Percentiles rank a stretch among this genome's conserved stretches.
Conservation (phyloP, 805 yeast genomes). For the Aciculoconidium aculeatum region DNA sequence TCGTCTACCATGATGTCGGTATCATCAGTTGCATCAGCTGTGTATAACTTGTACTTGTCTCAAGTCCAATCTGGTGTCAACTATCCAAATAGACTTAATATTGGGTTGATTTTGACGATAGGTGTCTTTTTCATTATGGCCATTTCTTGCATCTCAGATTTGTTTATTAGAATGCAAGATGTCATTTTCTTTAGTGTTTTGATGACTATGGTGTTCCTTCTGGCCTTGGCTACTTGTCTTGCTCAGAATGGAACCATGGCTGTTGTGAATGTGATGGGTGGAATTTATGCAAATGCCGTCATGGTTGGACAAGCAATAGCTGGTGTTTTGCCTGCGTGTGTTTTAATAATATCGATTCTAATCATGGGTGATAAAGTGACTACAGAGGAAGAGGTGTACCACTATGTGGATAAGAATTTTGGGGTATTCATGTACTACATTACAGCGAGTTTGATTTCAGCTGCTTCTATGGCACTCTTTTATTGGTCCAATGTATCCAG, state of each 20-base stretch:
- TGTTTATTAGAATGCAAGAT: slow-evolving; percentile 33
- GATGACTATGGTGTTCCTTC: slow-evolving; percentile 56
- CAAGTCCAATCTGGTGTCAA: slow-evolving; percentile 57
- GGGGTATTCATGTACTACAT: slow-evolving; percentile 43
- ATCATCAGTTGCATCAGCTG: slow-evolving; percentile 63
- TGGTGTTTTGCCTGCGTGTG: slow-evolving; percentile 84
- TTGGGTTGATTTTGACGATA: slow-evolving; percentile 58
- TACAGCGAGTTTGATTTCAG: slow-evolving; percentile 45
- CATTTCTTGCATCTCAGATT: slow-evolving; percentile 35
- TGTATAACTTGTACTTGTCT: slow-evolving; percentile 56
- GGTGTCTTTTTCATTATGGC: slow-evolving; percentile 55
- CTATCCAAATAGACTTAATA: slow-evolving; percentile 49
- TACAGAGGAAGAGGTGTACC: slow-evolving; percentile 10
- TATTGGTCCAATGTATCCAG: slow-evolving; percentile 26
- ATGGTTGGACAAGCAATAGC: slow-evolving; percentile 95
- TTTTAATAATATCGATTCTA: slow-evolving; percentile 52
- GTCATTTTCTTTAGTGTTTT: slow-evolving; percentile 43
- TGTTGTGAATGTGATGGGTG: slow-evolving; percentile 68
- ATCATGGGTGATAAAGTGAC: slow-evolving; percentile 26
- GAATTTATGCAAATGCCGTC: slow-evolving; percentile 77
- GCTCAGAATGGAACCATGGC: slow-evolving; percentile 93
- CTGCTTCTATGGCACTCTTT: slow-evolving; percentile 36
- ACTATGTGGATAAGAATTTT: slow-evolving; percentile 28
- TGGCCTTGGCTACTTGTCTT: slow-evolving; percentile 72
- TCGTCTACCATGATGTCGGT: slow-evolving; percentile 86